Evolutionary conservation across 345 rosid genomes (phyloP).

Genomic region (Dovyalis caffra): DNA sequence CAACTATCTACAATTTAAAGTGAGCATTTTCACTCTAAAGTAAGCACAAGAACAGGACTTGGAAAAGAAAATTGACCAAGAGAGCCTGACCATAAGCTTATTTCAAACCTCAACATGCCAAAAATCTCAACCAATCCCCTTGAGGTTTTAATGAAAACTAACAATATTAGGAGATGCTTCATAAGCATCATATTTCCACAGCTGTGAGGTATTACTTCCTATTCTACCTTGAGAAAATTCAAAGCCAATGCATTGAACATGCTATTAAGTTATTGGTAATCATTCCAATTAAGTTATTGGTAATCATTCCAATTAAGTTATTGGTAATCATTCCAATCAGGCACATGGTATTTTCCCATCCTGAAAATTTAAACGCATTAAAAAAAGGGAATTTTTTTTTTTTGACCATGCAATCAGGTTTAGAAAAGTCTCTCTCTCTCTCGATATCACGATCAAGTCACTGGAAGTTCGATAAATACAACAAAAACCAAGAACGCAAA

Average conservation of each 20-base stretch:
- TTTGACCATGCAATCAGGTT: not conserved
- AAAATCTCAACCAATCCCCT: not conserved
- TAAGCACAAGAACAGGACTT: not conserved
- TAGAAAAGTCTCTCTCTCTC: not conserved
- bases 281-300: too few species aligned
- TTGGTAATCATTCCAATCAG: not conserved
- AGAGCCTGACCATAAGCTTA: not conserved
- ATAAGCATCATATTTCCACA: not conserved
- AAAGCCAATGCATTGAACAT: not conserved
- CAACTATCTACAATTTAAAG: not conserved
- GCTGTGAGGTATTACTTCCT: not conserved
- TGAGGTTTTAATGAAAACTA: not conserved
- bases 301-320: too few species aligned
- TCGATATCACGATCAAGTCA: not conserved
- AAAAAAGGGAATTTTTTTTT: too few species aligned
- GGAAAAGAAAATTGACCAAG: not conserved
- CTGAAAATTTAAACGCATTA: not conserved
- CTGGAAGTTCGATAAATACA: not conserved
- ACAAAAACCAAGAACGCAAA: not conserved
- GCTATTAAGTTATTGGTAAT: slow-evolving; percentile 1
- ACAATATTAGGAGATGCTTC: not conserved
- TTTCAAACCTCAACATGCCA: not conserved
- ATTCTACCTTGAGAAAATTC: not conserved
- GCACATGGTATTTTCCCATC: not conserved
- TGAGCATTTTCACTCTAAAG: not conserved